Conservation (phyloP, 305 asterid species). For the Solanum chacoense region DNA sequence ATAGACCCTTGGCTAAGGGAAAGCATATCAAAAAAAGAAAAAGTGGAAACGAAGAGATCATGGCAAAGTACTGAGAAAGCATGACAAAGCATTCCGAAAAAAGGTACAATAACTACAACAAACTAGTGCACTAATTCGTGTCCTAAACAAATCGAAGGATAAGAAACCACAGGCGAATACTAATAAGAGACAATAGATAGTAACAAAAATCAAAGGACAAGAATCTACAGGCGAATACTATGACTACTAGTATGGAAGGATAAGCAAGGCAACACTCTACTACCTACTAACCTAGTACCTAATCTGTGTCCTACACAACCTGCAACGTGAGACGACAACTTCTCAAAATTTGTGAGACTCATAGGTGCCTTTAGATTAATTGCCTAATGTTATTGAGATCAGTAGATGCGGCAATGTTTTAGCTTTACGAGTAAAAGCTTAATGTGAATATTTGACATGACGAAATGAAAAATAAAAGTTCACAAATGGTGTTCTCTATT, state of each 20-base stretch:
- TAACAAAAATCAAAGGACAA: no score
- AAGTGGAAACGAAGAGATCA: neutral
- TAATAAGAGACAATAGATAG: no score
- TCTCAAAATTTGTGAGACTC: neutral
- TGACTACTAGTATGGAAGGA: neutral
- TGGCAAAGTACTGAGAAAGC: neutral
- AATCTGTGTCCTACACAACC: neutral
- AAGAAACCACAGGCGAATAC: neutral
- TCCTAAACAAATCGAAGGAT: neutral
- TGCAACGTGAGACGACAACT: neutral
- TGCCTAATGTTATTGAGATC: neutral
- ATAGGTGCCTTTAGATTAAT: neutral
- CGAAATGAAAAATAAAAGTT: neutral
- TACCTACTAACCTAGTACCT: neutral
- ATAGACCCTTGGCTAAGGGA: neutral
- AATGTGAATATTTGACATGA: neutral
- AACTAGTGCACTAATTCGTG: neutral
- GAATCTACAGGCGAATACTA: neutral
- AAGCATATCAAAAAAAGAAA: neutral
- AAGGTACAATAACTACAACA: neutral
- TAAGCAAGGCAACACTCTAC: neutral
- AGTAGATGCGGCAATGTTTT: neutral
- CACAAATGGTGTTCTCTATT: neutral
- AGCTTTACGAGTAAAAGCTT: neutral
- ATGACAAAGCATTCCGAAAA: neutral